phyloP scores from a whole-genome alignment of 2,329 filamentous ascomycete genomes.

The Microdochium bolleyi region DNA sequence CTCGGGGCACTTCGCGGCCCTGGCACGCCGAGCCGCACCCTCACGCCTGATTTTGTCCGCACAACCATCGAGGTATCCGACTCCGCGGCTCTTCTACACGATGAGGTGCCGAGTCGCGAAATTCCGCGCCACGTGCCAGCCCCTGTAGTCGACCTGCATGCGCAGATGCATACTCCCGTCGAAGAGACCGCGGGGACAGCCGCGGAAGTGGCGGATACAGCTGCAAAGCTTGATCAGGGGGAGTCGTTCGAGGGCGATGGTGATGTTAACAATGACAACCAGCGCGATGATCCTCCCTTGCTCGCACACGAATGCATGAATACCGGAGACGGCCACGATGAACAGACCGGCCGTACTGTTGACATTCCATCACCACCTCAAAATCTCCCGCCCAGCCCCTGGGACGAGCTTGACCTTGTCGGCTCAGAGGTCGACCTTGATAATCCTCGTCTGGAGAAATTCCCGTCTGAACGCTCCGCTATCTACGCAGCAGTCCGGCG shows the following conservation, averaged over 20 bases:
- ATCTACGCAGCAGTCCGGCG: constrained; percentile 21
- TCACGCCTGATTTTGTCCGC: constrained; percentile 17
- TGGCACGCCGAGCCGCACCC: constrained; percentile 10
- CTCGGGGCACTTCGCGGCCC: constrained; percentile 7
- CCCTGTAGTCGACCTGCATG: constrained; percentile 20
- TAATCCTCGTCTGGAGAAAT: constrained; percentile 17
- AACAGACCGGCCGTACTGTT: background rate
- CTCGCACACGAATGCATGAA: constrained; percentile 14
- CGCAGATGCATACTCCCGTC: constrained; percentile 25
- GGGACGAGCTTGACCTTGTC: background rate
- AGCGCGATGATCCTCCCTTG: constrained; percentile 3
- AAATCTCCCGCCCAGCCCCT: background rate
- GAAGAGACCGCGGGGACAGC: constrained; percentile 31
- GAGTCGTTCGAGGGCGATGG: constrained; percentile 2
- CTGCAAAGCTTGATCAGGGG: constrained; percentile 25
- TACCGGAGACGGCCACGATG: background rate
- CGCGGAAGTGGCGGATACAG: constrained; percentile 34
- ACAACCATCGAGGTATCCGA: constrained; percentile 25
- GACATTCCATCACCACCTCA: background rate
- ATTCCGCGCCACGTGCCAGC: constrained; percentile 17
- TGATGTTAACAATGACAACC: constrained; percentile 2
- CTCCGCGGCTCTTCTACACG: constrained; percentile 20
- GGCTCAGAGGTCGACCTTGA: constrained; percentile 12
- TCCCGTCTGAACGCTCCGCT: constrained; percentile 19
- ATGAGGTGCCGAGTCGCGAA: background rate